Percentiles rank a stretch among this genome's conserved stretches.
Conservation (phyloP, 768 basidiomycete genomes). For the Baorangia bicolor region DNA sequence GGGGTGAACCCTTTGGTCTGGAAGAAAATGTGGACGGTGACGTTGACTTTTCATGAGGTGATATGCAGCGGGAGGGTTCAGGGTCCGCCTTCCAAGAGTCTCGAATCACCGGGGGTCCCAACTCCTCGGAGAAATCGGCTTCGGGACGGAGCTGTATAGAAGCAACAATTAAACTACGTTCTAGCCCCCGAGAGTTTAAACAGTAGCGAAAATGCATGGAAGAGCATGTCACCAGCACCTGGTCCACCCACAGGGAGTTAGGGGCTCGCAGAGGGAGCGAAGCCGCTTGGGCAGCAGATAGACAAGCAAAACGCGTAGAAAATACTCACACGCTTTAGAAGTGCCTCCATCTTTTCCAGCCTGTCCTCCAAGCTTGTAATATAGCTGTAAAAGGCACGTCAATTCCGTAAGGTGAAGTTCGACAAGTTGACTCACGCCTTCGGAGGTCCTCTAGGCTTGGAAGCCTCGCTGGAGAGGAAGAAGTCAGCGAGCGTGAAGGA, state of each 20-base stretch:
- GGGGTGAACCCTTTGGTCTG: conserved; percentile 13
- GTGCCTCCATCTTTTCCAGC: conserved; percentile 52
- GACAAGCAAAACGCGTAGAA: neutral
- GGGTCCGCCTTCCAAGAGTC: conserved; percentile 57
- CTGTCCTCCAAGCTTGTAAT: conserved; percentile 58
- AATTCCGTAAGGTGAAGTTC: neutral
- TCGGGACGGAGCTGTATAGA: conserved; percentile 57
- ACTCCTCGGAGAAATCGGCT: conserved; percentile 56
- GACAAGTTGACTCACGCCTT: conserved; percentile 51
- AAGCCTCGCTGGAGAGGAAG: conserved; percentile 47
- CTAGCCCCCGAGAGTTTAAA: neutral
- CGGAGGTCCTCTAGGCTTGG: conserved; percentile 64
- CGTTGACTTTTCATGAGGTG: conserved; percentile 23
- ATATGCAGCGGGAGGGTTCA: conserved; percentile 12
- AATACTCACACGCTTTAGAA: conserved; percentile 49
- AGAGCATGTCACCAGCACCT: neutral
- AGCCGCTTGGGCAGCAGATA: neutral
- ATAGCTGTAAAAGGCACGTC: conserved; percentile 40
- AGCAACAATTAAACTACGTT: conserved; percentile 8
- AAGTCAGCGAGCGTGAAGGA: neutral
- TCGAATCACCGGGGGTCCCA: conserved; percentile 61
- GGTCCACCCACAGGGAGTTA: neutral
- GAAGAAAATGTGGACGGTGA: conserved; percentile 19
- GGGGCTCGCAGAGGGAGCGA: neutral
- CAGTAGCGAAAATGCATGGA: neutral